These are phyloP conservation scores for Alternaria ethzedia DNA, from an alignment of 2,329 filamentous ascomycete species.

Conservation along the genomic window DNA sequence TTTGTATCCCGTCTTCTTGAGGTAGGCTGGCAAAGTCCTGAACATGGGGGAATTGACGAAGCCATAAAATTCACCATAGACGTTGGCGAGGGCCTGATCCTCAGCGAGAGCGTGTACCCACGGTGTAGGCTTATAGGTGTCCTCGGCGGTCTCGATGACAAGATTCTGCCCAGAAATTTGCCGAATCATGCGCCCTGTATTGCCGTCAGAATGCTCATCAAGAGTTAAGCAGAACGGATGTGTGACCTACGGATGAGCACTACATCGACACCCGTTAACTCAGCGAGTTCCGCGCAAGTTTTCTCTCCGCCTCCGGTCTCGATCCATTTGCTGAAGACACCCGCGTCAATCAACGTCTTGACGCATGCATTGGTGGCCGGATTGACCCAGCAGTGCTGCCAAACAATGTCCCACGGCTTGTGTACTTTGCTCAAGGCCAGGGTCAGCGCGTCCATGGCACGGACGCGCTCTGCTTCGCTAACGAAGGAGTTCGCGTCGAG, in stretches of 20 bases:
- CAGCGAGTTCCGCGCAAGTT: conserved; percentile 1
- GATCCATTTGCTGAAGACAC: conserved; percentile 9
- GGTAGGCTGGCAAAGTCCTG: conserved; percentile 7
- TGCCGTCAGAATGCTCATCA: neutral
- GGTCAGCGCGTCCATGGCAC: conserved; percentile 5
- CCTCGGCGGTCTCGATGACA: neutral
- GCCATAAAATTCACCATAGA: conserved; percentile 6
- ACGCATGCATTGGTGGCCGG: conserved; percentile 9
- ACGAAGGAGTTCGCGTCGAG: conserved; percentile 6
- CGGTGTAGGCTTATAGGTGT: conserved; percentile 7
- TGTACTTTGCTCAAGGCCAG: conserved; percentile 6
- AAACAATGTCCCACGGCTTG: conserved; percentile 8
- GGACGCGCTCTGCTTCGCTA: conserved; percentile 7
- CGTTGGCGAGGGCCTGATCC: conserved; percentile 8
- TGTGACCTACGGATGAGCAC: neutral
- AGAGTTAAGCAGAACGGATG: neutral
- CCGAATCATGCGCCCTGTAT: neutral
- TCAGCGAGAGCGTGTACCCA: conserved; percentile 5
- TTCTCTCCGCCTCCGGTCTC: conserved; percentile 4
- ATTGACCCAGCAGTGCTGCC: conserved; percentile 8
- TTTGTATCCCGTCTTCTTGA: conserved; percentile 6
- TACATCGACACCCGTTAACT: neutral
- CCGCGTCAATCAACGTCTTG: conserved; percentile 8
- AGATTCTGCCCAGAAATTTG: conserved; percentile 1
- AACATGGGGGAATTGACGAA: conserved; percentile 10